Evolutionary conservation across 176 grass and related monocot species (phyloP).

Genomic region (Triticum monococcum): DNA sequence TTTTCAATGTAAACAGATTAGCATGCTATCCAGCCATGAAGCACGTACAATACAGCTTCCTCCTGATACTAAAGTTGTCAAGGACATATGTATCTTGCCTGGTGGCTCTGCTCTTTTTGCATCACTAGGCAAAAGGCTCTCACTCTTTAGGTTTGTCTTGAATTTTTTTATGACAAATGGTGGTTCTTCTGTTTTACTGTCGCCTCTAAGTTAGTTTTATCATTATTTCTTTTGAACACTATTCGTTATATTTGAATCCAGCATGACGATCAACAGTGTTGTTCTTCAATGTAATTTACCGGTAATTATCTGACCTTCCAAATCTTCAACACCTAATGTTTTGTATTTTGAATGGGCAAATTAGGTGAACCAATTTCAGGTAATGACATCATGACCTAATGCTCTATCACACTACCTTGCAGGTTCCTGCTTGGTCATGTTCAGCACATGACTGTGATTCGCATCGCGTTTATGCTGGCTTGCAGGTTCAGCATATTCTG

Average conservation of each 20-base stretch:
- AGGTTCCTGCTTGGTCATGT: conserved; percentile 88
- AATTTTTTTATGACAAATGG: conserved; percentile 9
- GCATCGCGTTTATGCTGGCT: conserved; percentile 63
- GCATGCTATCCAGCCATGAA: conserved; percentile 40
- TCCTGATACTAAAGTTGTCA: conserved; percentile 63
- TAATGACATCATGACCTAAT: not conserved
- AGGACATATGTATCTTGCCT: conserved; percentile 70
- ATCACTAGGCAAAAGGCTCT: conserved; percentile 72
- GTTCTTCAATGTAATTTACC: conserved; percentile 73
- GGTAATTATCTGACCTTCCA: conserved; percentile 53
- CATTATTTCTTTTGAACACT: conserved; percentile 25
- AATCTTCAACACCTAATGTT: not conserved
- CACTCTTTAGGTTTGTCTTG: conserved; percentile 66
- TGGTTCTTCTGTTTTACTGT: not conserved
- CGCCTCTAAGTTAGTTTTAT: not conserved
- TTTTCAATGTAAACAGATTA: conserved; percentile 58
- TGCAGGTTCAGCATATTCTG: conserved; percentile 56
- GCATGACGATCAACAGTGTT: conserved; percentile 52
- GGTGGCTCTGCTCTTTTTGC: conserved; percentile 61
- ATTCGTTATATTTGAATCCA: conserved; percentile 50
- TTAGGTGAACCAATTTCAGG: not conserved
- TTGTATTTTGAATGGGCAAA: not conserved
- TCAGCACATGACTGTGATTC: conserved; percentile 42
- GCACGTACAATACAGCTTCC: conserved; percentile 59
- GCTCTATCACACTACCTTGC: not conserved